These are phyloP conservation scores for Umbellularia californica DNA, from an alignment of 164 flowering plant species.

Conservation along the genomic window DNA sequence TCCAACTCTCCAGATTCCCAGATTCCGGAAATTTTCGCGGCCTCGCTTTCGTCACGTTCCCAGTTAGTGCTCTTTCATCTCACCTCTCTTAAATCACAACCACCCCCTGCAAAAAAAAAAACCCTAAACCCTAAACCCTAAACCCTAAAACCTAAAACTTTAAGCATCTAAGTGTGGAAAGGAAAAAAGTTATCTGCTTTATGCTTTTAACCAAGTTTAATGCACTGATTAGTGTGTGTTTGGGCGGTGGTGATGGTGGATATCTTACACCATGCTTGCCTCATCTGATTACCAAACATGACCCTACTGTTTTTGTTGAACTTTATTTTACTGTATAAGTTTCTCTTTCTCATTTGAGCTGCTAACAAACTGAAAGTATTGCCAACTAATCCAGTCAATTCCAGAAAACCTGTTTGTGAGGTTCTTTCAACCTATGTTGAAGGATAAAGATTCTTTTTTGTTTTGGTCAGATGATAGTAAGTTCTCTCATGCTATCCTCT, in stretches of 20 bases:
- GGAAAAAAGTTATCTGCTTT: not conserved
- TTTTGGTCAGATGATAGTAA: not conserved
- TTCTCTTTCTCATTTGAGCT: no score
- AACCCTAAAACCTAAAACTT: not conserved
- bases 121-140: slow-evolving; percentile 2
- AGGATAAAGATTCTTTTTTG: not conserved
- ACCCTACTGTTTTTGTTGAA: no score
- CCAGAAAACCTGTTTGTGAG: no score
- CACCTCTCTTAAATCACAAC: not conserved
- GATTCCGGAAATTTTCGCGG: slow-evolving; percentile 15
- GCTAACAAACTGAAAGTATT: no score
- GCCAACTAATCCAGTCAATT: no score
- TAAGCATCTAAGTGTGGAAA: not conserved
- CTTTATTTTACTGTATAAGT: no score
- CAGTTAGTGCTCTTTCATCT: not conserved
- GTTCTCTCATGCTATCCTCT: not conserved
- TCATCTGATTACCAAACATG: no score
- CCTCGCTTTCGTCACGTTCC: slow-evolving; percentile 12
- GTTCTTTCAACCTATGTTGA: not conserved
- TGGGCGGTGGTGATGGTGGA: no score
- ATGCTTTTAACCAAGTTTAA: no score
- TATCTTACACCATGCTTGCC: no score
- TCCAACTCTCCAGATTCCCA: slow-evolving; percentile 17
- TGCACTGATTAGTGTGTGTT: no score
- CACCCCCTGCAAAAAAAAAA: not conserved